Percentiles rank a stretch among this genome's conserved stretches.
Conservation (phyloP, 305 asterid species). For the Stenogyne calaminthoides region DNA sequence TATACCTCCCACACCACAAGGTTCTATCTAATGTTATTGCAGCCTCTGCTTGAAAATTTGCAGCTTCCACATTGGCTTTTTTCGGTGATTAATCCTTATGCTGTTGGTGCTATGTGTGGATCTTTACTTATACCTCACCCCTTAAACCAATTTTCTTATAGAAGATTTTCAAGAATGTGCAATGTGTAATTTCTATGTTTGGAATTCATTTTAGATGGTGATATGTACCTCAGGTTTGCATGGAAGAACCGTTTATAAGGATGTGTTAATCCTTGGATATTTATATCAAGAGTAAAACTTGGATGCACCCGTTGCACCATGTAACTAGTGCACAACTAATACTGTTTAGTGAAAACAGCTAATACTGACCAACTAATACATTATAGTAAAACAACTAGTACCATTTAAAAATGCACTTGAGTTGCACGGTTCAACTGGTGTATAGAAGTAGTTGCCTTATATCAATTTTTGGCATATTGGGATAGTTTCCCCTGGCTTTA, state of each 20-base stretch:
- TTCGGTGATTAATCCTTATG: too few relatives aligned
- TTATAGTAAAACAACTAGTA: too few relatives aligned
- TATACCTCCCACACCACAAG: not conserved
- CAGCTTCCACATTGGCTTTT: too few relatives aligned
- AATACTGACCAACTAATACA: too few relatives aligned
- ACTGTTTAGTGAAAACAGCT: too few relatives aligned
- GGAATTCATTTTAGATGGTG: slow-evolving; percentile 20
- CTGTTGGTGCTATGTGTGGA: slow-evolving; percentile 14
- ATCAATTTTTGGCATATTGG: slow-evolving; percentile 13
- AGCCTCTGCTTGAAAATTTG: slow-evolving; percentile 12
- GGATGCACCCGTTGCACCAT: too few relatives aligned
- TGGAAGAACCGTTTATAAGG: slow-evolving; percentile 17
- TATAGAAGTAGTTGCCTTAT: too few relatives aligned
- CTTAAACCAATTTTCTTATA: not conserved
- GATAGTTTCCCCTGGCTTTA: slow-evolving; percentile 15
- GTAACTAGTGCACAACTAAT: too few relatives aligned
- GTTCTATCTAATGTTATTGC: slow-evolving; percentile 21
- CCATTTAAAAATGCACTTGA: too few relatives aligned
- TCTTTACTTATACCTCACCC: slow-evolving; percentile 9
- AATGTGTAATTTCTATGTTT: slow-evolving; percentile 6
- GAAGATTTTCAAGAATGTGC: slow-evolving; percentile 9
- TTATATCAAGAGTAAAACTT: not conserved
- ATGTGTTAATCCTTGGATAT: slow-evolving; percentile 12
- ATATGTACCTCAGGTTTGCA: slow-evolving; percentile 10
- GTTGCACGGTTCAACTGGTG: too few relatives aligned